Percentiles rank a stretch among this genome's conserved stretches.
These are phyloP conservation scores for Omphalotus guepiniiformis DNA, from an alignment of 768 basidiomycete species.

Conservation along the genomic window DNA sequence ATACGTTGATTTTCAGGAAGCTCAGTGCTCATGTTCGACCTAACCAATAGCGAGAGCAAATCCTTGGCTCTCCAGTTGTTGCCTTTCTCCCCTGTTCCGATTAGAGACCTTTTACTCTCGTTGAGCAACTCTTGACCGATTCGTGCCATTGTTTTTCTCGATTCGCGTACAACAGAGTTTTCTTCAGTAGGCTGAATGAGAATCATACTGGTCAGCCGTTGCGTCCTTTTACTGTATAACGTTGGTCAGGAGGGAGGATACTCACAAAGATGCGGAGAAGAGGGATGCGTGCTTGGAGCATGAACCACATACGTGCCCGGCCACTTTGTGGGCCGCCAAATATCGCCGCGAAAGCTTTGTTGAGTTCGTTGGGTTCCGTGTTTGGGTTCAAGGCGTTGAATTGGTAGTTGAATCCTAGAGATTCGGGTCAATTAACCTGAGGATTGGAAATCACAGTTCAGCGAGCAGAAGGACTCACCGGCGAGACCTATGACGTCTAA, in stretches of 20 bases:
- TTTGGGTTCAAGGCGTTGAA: constrained; percentile 24
- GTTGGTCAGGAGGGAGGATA: too few species aligned
- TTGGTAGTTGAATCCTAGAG: constrained; percentile 27
- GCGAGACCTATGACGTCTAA: constrained; percentile 75
- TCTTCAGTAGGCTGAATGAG: constrained; percentile 30
- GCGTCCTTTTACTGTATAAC: too few species aligned
- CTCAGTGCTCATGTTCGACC: constrained; percentile 47
- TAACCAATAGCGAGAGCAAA: constrained; percentile 43
- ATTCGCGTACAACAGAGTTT: constrained; percentile 22
- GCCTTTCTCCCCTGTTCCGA: constrained; percentile 12
- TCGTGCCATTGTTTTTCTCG: constrained; percentile 38
- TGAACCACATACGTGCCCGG: constrained; percentile 23
- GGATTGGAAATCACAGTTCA: background rate
- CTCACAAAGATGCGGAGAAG: constrained; percentile 35
- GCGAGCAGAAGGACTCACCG: constrained; percentile 34
- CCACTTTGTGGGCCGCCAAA: constrained; percentile 43
- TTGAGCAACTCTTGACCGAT: constrained; percentile 47
- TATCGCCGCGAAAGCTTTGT: constrained; percentile 46
- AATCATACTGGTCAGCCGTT: too few species aligned
- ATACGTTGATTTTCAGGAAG: constrained; percentile 38
- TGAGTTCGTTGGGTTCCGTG: constrained; percentile 42
- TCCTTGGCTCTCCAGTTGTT: constrained; percentile 32
- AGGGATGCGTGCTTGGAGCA: constrained; percentile 32
- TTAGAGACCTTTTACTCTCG: constrained; percentile 40
- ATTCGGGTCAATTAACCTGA: background rate